Evolutionary conservation across 2,329 filamentous ascomycete species (phyloP).

Genomic region (Cladosporium halotolerans): DNA sequence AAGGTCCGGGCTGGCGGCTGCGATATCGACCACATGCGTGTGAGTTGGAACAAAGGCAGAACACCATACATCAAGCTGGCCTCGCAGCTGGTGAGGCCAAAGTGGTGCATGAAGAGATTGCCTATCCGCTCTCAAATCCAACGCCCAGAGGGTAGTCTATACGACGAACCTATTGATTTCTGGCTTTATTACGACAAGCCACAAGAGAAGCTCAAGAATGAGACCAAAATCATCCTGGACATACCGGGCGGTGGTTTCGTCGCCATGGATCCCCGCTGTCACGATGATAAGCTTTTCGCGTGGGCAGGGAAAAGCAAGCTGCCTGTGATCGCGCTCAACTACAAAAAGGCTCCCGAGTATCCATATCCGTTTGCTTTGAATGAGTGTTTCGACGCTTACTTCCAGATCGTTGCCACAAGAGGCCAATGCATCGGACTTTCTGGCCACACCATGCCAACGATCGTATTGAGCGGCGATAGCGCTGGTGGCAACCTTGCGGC

Average conservation of each 20-base stretch:
- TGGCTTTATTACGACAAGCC: conserved; percentile 96
- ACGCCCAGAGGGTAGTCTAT: conserved; percentile 70
- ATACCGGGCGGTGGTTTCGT: conserved; percentile 93
- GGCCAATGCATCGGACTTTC: conserved; percentile 71
- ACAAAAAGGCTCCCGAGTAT: conserved; percentile 77
- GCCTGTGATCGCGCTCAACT: conserved; percentile 88
- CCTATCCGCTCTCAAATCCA: conserved; percentile 80
- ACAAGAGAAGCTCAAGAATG: conserved; percentile 65
- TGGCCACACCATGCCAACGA: conserved; percentile 58
- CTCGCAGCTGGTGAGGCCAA: conserved; percentile 66
- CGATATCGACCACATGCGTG: conserved; percentile 83
- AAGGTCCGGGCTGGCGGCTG: conserved; percentile 80
- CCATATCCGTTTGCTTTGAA: conserved; percentile 82
- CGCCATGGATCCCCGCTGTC: conserved; percentile 89
- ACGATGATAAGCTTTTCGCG: conserved; percentile 86
- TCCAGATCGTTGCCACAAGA: conserved; percentile 63
- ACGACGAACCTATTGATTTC: conserved; percentile 72
- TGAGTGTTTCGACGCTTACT: conserved; percentile 82
- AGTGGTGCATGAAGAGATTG: conserved; percentile 66
- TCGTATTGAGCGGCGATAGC: conserved; percentile 68
- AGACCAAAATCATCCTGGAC: conserved; percentile 76
- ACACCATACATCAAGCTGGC: conserved; percentile 76
- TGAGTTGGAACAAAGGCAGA: conserved; percentile 92
- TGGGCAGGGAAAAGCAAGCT: conserved; percentile 87
- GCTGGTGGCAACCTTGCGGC: conserved; percentile 74